Evolutionary conservation across 257 asterid genomes (phyloP), one percentile per base, ranked within the genome.

Genomic region (Fraxinus quadrangulata): DNA sequence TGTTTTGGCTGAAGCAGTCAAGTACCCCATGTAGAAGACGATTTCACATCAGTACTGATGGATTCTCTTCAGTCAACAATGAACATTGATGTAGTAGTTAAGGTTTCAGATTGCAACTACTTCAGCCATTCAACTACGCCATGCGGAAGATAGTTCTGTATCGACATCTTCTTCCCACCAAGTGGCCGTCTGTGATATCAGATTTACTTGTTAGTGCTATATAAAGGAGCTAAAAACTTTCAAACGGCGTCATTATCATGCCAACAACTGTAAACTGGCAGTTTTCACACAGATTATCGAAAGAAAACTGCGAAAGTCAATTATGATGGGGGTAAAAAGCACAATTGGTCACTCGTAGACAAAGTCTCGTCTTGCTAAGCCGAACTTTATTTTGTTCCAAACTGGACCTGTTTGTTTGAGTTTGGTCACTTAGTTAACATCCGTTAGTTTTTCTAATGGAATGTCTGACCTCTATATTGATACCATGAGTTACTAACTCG

Each of bases 101-200:
- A 19, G 11, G 2, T 9, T n/a, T 23, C 24, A 47, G 21, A 51
- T 71, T 71, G 34, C 59, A 45, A 36, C 49, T 59, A 30, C 67
- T 59, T 75, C 47, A 6, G 75, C 72, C 34, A 67, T 71, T 94
- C 92, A 95, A 81, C 88, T 90, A 67, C 98, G 98, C 99, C 99
- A 95, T 45, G 90, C 97, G 4, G 99, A 78, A 67, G 98, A 95
- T 24, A 72, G 73, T 80, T 92, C 98, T 14, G 88, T 77, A 42
- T 91, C 97, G 26, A 87, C 85, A 36, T 82, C 90, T 89, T 94
- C 94, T 86, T 94, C 98, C 98, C 98, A 94, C 98, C 98, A 94
- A 34, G 98, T 94, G 24, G 88, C 85, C 75, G 84, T 90, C 99
- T 94, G 88, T 78, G 84, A 72, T 65, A 75, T 71, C 71, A 71